Conservation (phyloP, 1,284 basidiomycete genomes). For the Golubevia sp. region DNA sequence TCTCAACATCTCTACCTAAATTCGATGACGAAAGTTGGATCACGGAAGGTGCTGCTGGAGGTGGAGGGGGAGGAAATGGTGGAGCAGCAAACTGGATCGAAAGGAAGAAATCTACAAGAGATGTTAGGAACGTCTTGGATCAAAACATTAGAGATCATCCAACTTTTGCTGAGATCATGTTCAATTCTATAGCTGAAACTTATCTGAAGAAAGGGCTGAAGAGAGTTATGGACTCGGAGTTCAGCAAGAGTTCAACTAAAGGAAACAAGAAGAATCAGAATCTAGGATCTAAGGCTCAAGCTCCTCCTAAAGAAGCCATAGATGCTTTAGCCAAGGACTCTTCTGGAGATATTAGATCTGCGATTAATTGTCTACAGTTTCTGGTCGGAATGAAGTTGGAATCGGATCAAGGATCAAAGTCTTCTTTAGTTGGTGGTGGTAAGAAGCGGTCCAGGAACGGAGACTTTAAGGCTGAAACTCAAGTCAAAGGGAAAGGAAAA, state of each 20-base stretch:
- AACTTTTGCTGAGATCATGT: slow-evolving; percentile 37
- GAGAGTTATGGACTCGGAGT: slow-evolving; percentile 3
- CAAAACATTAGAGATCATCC: slow-evolving; percentile 22
- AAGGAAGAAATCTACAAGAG: slow-evolving; percentile 27
- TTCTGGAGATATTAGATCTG: slow-evolving; percentile 43
- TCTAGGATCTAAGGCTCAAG: background rate
- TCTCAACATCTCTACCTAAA: slow-evolving; percentile 38
- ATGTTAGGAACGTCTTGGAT: slow-evolving; percentile 30
- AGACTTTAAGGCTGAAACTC: too few relatives aligned
- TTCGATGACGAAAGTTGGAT: slow-evolving; percentile 27
- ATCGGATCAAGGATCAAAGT: too few relatives aligned
- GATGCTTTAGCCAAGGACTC: slow-evolving; percentile 24
- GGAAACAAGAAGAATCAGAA: background rate
- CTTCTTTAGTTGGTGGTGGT: too few relatives aligned
- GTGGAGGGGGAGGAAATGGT: slow-evolving; percentile 1
- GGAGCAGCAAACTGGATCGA: slow-evolving; percentile 20
- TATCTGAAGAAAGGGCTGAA: slow-evolving; percentile 34
- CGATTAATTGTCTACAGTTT: slow-evolving; percentile 35
- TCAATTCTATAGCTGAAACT: slow-evolving; percentile 41
- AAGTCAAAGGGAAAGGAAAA: too few relatives aligned
- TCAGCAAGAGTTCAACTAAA: slow-evolving; percentile 4
- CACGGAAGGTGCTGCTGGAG: too few relatives aligned
- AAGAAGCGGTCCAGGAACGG: too few relatives aligned
- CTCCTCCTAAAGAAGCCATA: slow-evolving; percentile 3
- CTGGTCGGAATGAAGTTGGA: slow-evolving; percentile 5